phyloP scores from a whole-genome alignment of 2,329 filamentous ascomycete genomes.

The Xylariales sp. region DNA sequence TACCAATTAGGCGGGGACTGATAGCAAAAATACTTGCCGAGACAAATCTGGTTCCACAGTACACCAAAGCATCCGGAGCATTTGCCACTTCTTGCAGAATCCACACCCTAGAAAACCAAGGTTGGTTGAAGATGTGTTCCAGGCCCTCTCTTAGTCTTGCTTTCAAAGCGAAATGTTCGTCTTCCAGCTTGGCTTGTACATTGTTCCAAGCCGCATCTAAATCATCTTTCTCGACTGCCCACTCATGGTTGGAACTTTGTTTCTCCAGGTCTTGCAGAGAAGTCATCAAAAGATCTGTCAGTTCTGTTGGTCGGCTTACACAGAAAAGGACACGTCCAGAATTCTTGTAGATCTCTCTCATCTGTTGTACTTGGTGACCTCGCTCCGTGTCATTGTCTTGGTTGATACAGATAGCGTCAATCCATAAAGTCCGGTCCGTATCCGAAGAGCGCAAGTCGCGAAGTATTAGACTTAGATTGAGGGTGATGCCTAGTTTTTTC shows the following conservation, averaged over 20 bases:
- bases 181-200: not conserved
- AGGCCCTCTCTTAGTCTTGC: not conserved
- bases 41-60: not conserved
- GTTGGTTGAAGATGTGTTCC: not conserved
- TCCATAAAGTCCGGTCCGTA: not conserved
- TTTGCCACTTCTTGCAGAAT: not conserved
- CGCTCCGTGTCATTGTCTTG: not conserved
- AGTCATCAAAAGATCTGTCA: not conserved
- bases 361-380: not conserved
- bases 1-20: not conserved
- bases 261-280: not conserved
- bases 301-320: not conserved
- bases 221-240: not conserved
- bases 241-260: not conserved
- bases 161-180: not conserved
- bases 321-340: not conserved
- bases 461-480: not conserved
- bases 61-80: not conserved
- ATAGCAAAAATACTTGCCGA: not conserved
- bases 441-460: not conserved
- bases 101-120: not conserved
- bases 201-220: not conserved
- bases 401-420: not conserved
- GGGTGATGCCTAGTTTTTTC: not conserved
- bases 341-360: not conserved